Evolutionary conservation across 2,329 filamentous ascomycete species (phyloP).

Genomic region (Penicillium verrucosum): DNA sequence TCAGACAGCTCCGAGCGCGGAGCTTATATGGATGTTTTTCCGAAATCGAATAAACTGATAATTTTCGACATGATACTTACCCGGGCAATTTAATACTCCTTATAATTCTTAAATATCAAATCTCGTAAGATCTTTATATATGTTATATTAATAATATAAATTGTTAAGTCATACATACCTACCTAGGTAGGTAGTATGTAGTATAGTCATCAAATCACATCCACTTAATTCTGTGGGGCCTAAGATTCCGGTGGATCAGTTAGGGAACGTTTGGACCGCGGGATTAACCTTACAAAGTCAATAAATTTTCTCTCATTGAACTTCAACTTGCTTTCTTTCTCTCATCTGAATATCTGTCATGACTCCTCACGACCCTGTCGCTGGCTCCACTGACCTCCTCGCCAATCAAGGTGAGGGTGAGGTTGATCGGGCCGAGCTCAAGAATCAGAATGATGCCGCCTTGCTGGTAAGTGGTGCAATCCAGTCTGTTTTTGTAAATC

Average conservation of each 20-base stretch:
- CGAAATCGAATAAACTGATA: neutral
- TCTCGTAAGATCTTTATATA: neutral
- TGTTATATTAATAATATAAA: neutral
- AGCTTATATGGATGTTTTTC: neutral
- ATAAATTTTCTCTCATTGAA: slow-evolving; percentile 11
- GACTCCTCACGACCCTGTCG: slow-evolving; percentile 20
- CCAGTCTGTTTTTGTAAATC: neutral
- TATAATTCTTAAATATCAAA: neutral
- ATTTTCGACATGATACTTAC: neutral
- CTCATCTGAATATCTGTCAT: neutral
- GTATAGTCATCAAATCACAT: neutral
- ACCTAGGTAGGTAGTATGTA: neutral
- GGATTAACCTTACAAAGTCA: slow-evolving; percentile 2
- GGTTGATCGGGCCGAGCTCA: slow-evolving; percentile 23
- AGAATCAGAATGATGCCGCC: slow-evolving; percentile 36
- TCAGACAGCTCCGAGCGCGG: too few species aligned
- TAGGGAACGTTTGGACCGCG: slow-evolving; percentile 3
- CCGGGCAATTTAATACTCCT: neutral
- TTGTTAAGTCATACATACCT: neutral
- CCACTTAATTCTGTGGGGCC: neutral
- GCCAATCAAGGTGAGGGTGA: slow-evolving; percentile 21
- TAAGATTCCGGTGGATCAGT: neutral
- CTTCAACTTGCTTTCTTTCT: neutral
- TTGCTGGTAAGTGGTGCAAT: slow-evolving; percentile 31
- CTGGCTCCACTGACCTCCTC: slow-evolving; percentile 23